A percentile compares a stretch with the other conserved stretches of the same genome.
Evolutionary conservation across 371 early-diverging fungal genomes (phyloP).

Genomic region (Batrachochytrium dendrobatidis): DNA sequence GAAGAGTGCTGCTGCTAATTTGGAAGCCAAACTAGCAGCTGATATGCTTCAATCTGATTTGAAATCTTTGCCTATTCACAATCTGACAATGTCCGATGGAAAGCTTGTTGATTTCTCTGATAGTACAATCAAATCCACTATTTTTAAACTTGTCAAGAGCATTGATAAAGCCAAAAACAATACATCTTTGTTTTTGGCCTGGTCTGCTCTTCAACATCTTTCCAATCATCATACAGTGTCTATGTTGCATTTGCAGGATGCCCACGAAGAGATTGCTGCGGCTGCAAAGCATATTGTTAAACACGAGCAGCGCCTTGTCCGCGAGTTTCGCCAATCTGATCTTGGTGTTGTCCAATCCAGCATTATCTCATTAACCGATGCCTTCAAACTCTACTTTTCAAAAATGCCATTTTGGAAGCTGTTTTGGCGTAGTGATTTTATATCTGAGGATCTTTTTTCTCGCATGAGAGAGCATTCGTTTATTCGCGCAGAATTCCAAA

Average conservation of each 20-base stretch:
- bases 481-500: conserved; percentile 29
- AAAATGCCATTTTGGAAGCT: conserved; percentile 21
- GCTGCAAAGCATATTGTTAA: conserved; percentile 12
- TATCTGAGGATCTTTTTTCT: conserved; percentile 18
- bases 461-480: conserved; percentile 21
- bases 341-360: conserved; percentile 18
- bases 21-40: neutral
- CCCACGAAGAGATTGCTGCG: conserved; percentile 9
- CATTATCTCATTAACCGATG: conserved; percentile 15
- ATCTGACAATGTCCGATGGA: neutral
- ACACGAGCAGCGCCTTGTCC: conserved; percentile 24
- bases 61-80: neutral
- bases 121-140: neutral
- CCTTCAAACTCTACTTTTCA: conserved; percentile 18
- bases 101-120: neutral
- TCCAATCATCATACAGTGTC: neutral
- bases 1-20: no score
- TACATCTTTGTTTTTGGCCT: neutral
- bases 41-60: no score
- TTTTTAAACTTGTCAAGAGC: neutral
- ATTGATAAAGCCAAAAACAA: neutral
- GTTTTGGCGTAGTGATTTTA: conserved; percentile 20
- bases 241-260: neutral
- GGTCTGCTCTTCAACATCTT: neutral
- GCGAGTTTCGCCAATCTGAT: conserved; percentile 23